These are phyloP conservation scores for Lentinula detonsa DNA, from an alignment of 768 basidiomycete genomes.

Conservation along the genomic window DNA sequence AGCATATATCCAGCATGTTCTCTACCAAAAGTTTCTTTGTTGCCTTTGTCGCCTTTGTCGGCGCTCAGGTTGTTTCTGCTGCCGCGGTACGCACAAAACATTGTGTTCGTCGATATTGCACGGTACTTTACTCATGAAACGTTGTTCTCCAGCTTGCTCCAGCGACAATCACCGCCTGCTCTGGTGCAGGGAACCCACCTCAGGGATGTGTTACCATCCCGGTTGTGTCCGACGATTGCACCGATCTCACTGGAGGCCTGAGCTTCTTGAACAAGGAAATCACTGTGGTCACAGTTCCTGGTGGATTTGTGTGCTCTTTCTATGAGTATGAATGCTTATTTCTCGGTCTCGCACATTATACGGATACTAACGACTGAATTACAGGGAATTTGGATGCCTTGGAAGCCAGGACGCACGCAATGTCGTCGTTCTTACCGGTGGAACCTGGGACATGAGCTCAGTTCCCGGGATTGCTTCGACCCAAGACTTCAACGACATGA, in stretches of 20 bases:
- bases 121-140: not conserved
- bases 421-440: not conserved
- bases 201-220: conserved; percentile 7
- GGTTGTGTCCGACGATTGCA: conserved; percentile 3
- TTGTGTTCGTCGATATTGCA: not conserved
- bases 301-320: conserved; percentile 7
- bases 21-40: not conserved
- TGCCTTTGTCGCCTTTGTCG: not conserved
- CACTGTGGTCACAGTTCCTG: not conserved
- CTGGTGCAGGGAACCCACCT: conserved; percentile 4
- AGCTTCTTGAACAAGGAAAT: conserved; percentile 8
- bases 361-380: not conserved
- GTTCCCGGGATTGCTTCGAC: not conserved
- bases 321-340: not conserved
- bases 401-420: not conserved
- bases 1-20: not conserved
- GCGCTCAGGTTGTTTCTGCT: not conserved
- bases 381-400: not conserved
- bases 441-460: conserved; percentile 3
- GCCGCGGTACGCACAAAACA: not conserved
- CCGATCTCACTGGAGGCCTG: conserved; percentile 2
- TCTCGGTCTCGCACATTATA: too few species aligned
- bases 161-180: not conserved
- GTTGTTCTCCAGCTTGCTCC: not conserved
- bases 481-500: conserved; percentile 1